Evolutionary conservation across 495 filamentous ascomycete genomes (phyloP).

Genomic region (Xylaria longipes): DNA sequence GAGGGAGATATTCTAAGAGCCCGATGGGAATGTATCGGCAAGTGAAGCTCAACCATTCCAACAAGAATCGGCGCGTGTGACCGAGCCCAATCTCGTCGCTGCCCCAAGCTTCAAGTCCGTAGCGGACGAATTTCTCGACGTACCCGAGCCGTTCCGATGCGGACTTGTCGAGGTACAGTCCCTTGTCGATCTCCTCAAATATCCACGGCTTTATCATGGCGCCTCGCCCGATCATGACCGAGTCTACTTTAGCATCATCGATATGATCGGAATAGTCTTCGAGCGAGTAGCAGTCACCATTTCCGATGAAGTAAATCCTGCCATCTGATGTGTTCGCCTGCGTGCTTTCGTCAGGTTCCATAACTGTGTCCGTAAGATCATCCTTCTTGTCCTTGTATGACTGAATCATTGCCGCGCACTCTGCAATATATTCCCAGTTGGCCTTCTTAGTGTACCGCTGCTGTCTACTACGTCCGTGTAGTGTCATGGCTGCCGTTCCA

Average conservation of each 20-base stretch:
- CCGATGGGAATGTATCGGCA: conserved; percentile 91
- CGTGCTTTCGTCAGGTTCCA: conserved; percentile 72
- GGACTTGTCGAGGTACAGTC: conserved; percentile 94
- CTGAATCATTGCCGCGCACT: conserved; percentile 85
- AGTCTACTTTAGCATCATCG: conserved; percentile 76
- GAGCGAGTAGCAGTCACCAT: conserved; percentile 95
- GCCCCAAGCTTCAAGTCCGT: conserved; percentile 93
- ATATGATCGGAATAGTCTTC: conserved; percentile 83
- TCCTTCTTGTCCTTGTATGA: conserved; percentile 70
- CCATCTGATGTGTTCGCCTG: conserved; percentile 60
- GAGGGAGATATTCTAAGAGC: conserved; percentile 84
- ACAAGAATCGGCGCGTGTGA: conserved; percentile 83
- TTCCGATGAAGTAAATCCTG: conserved; percentile 87
- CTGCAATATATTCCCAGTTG: conserved; percentile 92
- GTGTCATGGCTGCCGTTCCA: conserved; percentile 89
- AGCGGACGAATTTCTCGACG: conserved; percentile 85
- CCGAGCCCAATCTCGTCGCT: conserved; percentile 92
- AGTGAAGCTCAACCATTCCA: conserved; percentile 94
- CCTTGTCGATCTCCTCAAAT: conserved; percentile 91
- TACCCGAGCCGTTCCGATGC: conserved; percentile 84
- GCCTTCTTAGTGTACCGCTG: conserved; percentile 90
- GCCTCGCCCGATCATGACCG: conserved; percentile 89
- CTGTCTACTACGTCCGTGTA: conserved; percentile 91
- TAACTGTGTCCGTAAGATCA: conserved; percentile 72
- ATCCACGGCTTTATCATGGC: conserved; percentile 97